These are phyloP conservation scores for Serendipita vermifera DNA, from an alignment of 768 basidiomycete genomes.

Conservation along the genomic window DNA sequence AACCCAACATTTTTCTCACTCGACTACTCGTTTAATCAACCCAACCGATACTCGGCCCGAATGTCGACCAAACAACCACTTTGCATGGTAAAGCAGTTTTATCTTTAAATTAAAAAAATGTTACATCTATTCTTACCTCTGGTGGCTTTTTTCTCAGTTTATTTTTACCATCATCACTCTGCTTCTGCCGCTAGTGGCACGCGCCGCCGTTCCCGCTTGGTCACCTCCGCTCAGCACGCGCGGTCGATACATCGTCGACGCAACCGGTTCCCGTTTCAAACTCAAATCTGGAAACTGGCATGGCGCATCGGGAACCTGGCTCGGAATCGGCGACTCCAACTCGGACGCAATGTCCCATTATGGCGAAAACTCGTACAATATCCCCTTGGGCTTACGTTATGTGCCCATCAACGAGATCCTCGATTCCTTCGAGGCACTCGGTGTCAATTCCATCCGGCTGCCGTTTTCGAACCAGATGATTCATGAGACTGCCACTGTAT, in stretches of 20 bases:
- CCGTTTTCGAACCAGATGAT: constrained; percentile 13
- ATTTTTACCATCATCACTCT: too few relatives aligned
- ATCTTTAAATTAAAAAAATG: too few relatives aligned
- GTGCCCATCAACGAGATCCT: constrained; percentile 10
- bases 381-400: constrained; percentile 10
- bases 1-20: too few relatives aligned
- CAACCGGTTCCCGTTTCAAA: constrained; percentile 12
- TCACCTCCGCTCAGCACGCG: constrained; percentile 12
- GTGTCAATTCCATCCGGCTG: constrained; percentile 13
- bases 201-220: constrained; percentile 8
- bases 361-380: constrained; percentile 5
- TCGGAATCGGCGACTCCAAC: constrained; percentile 11
- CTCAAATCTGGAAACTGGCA: constrained; percentile 13
- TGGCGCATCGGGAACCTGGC: constrained; percentile 10
- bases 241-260: constrained; percentile 13
- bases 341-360: constrained; percentile 5
- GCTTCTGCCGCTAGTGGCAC: neutral
- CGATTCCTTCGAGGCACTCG: constrained; percentile 11
- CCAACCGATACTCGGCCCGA: too few relatives aligned
- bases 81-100: too few relatives aligned
- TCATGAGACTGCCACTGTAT: constrained; percentile 1
- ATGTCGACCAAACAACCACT: too few relatives aligned
- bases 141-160: too few relatives aligned
- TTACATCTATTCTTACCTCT: too few relatives aligned
- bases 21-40: too few relatives aligned